Conservation (phyloP, 169 alveolate species). For the Plasmodium malariae region DNA sequence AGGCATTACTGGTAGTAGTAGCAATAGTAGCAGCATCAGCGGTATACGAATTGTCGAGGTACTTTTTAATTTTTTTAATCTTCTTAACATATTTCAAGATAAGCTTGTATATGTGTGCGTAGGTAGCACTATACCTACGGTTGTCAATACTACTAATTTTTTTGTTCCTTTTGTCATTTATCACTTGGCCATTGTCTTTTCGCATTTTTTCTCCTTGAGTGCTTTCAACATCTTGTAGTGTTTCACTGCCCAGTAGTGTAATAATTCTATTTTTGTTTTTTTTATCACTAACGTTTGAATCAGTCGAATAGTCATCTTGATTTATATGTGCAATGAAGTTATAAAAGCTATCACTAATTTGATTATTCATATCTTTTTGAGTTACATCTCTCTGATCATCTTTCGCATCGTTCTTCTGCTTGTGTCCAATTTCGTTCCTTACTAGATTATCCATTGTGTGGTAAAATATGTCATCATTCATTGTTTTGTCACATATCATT, state of each 20-base stretch:
- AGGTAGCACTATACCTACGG: neutral
- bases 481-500: neutral
- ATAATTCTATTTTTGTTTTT: neutral
- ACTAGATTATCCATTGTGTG: neutral
- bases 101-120: conserved; percentile 41
- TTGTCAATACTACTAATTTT: too few species aligned
- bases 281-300: neutral
- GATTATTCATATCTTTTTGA: neutral
- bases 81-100: conserved; percentile 60
- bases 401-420: neutral
- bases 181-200: neutral
- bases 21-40: neutral
- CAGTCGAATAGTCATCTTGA: conserved; percentile 5
- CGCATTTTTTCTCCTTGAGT: neutral
- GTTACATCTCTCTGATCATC: neutral
- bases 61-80: conserved; percentile 61
- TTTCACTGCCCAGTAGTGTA: neutral
- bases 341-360: conserved; percentile 10
- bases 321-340: conserved; percentile 20
- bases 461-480: neutral
- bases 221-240: neutral
- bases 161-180: neutral
- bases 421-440: neutral
- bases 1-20: too few species aligned
- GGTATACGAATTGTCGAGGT: conserved; percentile 8